These are phyloP conservation scores for Hymenoscyphus occultus DNA, from an alignment of 2,329 filamentous ascomycete genomes.

Conservation along the genomic window DNA sequence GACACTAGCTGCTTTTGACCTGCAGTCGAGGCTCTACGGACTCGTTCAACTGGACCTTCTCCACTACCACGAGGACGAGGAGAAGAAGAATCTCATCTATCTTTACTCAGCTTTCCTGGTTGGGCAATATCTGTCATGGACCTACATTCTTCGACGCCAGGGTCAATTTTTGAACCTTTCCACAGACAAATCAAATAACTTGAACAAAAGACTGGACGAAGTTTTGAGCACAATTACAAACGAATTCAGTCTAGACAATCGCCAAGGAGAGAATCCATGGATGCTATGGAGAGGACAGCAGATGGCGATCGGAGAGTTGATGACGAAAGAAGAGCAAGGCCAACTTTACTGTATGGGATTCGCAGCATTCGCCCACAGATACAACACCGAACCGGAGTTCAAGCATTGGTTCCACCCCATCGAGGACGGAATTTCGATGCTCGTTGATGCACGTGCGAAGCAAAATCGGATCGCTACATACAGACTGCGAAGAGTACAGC, in stretches of 20 bases:
- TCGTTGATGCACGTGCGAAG: conserved; percentile 15
- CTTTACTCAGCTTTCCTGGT: conserved; percentile 30
- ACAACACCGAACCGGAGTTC: conserved; percentile 20
- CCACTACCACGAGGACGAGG: conserved; percentile 18
- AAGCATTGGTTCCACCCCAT: conserved; percentile 24
- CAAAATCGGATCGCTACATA: conserved; percentile 18
- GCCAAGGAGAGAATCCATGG: conserved; percentile 24
- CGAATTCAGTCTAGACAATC: conserved; percentile 18
- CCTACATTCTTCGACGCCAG: conserved; percentile 29
- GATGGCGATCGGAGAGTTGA: conserved; percentile 31
- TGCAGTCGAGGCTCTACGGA: conserved; percentile 29
- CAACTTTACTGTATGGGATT: conserved; percentile 29
- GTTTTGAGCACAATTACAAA: conserved; percentile 24
- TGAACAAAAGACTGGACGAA: conserved; percentile 18
- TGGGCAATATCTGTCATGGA: conserved; percentile 31
- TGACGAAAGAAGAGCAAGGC: conserved; percentile 26
- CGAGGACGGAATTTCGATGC: conserved; percentile 18
- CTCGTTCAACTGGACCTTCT: conserved; percentile 24
- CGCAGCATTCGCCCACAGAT: conserved; percentile 25
- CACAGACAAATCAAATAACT: conserved; percentile 25
- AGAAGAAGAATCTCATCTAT: conserved; percentile 25
- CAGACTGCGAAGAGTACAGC: conserved; percentile 25
- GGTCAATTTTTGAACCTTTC: conserved; percentile 30
- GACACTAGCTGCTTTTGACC: conserved; percentile 26
- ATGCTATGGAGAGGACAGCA: conserved; percentile 33